These are phyloP conservation scores for Nadsonia starkeyi-henricii DNA, from an alignment of 1,139 yeast species.

Conservation along the genomic window DNA sequence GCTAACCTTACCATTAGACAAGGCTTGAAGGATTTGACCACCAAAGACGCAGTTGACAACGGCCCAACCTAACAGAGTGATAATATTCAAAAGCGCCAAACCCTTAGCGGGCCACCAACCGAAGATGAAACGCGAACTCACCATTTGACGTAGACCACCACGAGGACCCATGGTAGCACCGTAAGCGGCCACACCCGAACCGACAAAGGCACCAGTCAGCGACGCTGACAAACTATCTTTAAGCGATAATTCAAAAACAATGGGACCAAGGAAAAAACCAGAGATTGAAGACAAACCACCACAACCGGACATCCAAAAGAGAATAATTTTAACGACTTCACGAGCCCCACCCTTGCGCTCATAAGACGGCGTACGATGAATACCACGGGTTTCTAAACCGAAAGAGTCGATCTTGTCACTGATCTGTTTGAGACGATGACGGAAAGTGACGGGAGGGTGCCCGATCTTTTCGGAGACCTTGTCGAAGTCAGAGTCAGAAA, in stretches of 20 bases:
- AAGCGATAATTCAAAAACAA: conserved; percentile 53
- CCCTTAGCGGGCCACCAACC: conserved; percentile 77
- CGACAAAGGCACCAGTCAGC: conserved; percentile 45
- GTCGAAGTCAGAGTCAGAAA: too few relatives aligned
- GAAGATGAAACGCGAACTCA: conserved; percentile 59
- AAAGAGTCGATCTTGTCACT: conserved; percentile 29
- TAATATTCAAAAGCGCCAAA: conserved; percentile 50
- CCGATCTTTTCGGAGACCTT: too few relatives aligned
- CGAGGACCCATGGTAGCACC: conserved; percentile 78
- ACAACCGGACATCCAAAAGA: conserved; percentile 73
- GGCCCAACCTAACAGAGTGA: conserved; percentile 80
- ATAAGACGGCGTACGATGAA: conserved; percentile 59
- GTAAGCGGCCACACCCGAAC: conserved; percentile 66
- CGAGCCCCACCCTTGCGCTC: conserved; percentile 39
- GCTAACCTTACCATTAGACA: conserved; percentile 51
- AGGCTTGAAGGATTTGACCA: conserved; percentile 59
- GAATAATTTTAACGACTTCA: conserved; percentile 47
- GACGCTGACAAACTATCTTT: conserved; percentile 49
- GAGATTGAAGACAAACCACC: conserved; percentile 83
- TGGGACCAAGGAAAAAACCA: conserved; percentile 60
- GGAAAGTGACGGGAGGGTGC: background rate
- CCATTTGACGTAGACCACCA: conserved; percentile 81
- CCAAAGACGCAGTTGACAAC: conserved; percentile 76
- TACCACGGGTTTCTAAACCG: conserved; percentile 71
- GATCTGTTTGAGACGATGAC: background rate